Evolutionary conservation across 163 green algal species (phyloP).

Genomic region (Prototheca wickerhamii): DNA sequence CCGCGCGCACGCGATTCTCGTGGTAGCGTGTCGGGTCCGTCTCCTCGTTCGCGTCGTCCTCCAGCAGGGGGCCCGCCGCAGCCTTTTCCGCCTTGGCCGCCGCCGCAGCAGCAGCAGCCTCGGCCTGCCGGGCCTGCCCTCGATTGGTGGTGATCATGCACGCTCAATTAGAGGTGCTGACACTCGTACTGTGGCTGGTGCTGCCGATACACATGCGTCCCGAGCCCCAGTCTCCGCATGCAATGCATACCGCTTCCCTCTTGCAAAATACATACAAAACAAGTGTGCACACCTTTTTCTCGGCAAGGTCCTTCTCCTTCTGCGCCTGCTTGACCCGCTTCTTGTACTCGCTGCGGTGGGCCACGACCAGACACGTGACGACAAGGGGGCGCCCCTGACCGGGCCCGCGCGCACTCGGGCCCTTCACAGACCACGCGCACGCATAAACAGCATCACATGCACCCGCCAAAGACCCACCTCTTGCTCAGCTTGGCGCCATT

Average conservation of each 20-base stretch:
- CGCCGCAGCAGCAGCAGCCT: constrained; percentile 45
- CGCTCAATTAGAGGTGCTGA: no score
- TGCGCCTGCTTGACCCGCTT: constrained; percentile 62
- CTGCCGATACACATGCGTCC: no score
- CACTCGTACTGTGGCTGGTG: no score
- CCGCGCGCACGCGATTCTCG: constrained; percentile 64
- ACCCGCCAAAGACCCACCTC: constrained; percentile 52
- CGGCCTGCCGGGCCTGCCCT: constrained; percentile 44
- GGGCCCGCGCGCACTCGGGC: no score
- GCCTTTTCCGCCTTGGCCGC: constrained; percentile 49
- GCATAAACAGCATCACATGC: no score
- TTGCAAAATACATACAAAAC: neutral
- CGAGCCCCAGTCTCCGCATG: no score
- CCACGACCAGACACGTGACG: no score
- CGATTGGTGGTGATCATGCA: neutral
- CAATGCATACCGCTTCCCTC: no score
- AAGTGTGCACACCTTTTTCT: constrained; percentile 63
- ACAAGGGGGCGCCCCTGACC: no score
- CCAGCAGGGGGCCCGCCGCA: constrained; percentile 26
- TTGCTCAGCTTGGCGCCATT: constrained; percentile 77
- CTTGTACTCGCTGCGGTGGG: constrained; percentile 92
- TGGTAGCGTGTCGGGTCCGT: constrained; percentile 77
- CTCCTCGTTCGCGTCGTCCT: constrained; percentile 58
- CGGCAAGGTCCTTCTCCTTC: constrained; percentile 63
- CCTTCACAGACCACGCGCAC: no score